Percentiles rank a stretch among this genome's conserved stretches.
Conservation (phyloP, 2,329 filamentous ascomycete genomes). For the Zasmidium angulare region DNA sequence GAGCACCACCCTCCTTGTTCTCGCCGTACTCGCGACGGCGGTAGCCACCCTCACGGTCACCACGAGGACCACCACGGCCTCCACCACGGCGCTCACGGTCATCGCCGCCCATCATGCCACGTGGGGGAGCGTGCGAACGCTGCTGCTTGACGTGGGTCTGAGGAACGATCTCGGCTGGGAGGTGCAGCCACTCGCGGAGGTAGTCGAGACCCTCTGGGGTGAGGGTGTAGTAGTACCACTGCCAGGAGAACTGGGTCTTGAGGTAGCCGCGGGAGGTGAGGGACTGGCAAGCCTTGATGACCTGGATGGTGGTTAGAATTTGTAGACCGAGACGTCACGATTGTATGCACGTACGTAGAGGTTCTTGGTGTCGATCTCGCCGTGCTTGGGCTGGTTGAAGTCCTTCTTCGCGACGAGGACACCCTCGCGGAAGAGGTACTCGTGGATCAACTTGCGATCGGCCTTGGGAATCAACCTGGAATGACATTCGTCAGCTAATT, state of each 20-base stretch:
- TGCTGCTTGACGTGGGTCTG: conserved; percentile 99
- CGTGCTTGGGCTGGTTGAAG: conserved; percentile 97
- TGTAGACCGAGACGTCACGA: background rate
- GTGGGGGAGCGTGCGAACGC: conserved; percentile 95
- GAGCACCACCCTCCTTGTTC: conserved; percentile 80
- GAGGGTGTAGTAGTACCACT: conserved; percentile 99
- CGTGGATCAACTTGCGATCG: conserved; percentile 99
- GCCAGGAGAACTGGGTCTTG: conserved; percentile 99
- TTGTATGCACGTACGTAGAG: conserved; percentile 68
- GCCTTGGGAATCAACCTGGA: conserved; percentile 97
- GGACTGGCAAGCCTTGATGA: conserved; percentile 99
- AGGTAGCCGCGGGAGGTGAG: conserved; percentile 96
- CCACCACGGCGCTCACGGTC: conserved; percentile 78
- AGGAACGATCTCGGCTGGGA: conserved; percentile 98
- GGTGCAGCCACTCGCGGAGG: conserved; percentile 99
- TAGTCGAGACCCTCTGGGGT: conserved; percentile 99
- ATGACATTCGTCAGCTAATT: conserved; percentile 6
- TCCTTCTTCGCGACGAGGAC: conserved; percentile 98
- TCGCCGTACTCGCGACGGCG: conserved; percentile 55
- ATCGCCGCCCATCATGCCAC: conserved; percentile 87
- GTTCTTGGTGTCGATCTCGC: conserved; percentile 99
- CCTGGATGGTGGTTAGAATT: conserved; percentile 38
- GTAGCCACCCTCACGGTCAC: conserved; percentile 69
- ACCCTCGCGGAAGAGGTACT: conserved; percentile 89
- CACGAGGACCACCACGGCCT: conserved; percentile 70